Evolutionary conservation across 1,284 basidiomycete genomes (phyloP), one percentile per base, ranked within the genome.

Genomic region (Microstroma glucosiphilum): DNA sequence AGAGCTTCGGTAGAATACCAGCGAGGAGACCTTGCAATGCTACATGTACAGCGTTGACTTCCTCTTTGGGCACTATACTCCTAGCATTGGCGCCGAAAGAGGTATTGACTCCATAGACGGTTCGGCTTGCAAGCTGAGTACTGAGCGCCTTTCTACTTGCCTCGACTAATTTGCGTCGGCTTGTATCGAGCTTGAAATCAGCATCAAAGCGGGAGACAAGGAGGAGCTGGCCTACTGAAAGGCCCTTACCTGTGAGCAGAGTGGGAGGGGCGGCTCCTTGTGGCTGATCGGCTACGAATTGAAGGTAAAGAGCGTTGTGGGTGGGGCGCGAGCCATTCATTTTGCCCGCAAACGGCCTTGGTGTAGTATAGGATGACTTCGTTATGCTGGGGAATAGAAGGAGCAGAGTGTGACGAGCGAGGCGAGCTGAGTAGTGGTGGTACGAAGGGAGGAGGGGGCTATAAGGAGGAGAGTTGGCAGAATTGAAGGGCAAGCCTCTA

Each of bases 101-200:
- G 21, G 51, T 54, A 15, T 21, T 54, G 51, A 54, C 21, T 19
- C 51, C 51, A 21, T 54, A 54, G 13, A 54, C 51, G 51, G 51
- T 23, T 13, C 21, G 19, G 6, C 17, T 54, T 17, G 17, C 15
- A 26, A 54, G 4, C 21, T 23, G 51, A 25, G 15, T 17, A 25
- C 13, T 13, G 51, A 54, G 51, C 13, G 51, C 51, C 13, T 25
- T 2, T 15, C 26, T 17, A 21, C 51, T 26, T 2, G 15, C 51
- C 17, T 54, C 17, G 15, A 54, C 51, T 6, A 8, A 3, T 7
- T 7, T 19, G 3, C 51, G 51, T 15, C 13, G 21, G 7, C 25
- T 13, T 25, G 2, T 21, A 25, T 54, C 51, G 21, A 54, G 51
- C 17, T 54, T 7, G 25, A 54, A 54, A 6, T 12, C 23, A 12